Evolutionary conservation across 2,329 filamentous ascomycete genomes (phyloP).

Genomic region (Paraconiothyrium sp.): DNA sequence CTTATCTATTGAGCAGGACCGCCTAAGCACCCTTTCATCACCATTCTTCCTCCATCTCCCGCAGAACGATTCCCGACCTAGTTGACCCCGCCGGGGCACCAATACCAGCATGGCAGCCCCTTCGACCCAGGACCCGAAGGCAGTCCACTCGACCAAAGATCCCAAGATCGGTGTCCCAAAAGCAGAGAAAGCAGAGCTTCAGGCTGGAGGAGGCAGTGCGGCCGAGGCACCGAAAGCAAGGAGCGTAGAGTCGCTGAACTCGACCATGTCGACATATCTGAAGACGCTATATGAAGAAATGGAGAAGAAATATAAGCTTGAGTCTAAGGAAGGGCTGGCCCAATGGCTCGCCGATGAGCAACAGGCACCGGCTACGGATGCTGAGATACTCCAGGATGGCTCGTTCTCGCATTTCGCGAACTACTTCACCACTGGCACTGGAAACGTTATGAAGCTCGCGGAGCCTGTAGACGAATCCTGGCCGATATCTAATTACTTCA

Average conservation of each 20-base stretch:
- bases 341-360: slow-evolving; percentile 47
- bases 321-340: slow-evolving; percentile 40
- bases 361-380: slow-evolving; percentile 32
- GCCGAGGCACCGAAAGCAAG: slow-evolving; percentile 38
- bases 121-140: slow-evolving; percentile 31
- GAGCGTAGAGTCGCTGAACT: slow-evolving; percentile 41
- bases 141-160: slow-evolving; percentile 25
- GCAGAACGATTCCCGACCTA: not conserved
- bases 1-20: not conserved
- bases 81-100: slow-evolving; percentile 8
- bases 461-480: slow-evolving; percentile 66
- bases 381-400: slow-evolving; percentile 38
- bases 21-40: not conserved
- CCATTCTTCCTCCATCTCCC: not conserved
- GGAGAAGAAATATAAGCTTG: slow-evolving; percentile 40
- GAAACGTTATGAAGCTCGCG: slow-evolving; percentile 56
- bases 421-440: slow-evolving; percentile 58
- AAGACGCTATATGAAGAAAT: slow-evolving; percentile 41
- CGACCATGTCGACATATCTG: slow-evolving; percentile 40
- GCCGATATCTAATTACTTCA: slow-evolving; percentile 88
- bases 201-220: slow-evolving; percentile 50
- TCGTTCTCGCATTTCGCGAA: slow-evolving; percentile 46
- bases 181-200: slow-evolving; percentile 45
- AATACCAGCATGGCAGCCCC: slow-evolving; percentile 10
- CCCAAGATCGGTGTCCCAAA: slow-evolving; percentile 44